These are phyloP conservation scores for Silene conica DNA, from an alignment of 148 eudicot species.

Conservation along the genomic window DNA sequence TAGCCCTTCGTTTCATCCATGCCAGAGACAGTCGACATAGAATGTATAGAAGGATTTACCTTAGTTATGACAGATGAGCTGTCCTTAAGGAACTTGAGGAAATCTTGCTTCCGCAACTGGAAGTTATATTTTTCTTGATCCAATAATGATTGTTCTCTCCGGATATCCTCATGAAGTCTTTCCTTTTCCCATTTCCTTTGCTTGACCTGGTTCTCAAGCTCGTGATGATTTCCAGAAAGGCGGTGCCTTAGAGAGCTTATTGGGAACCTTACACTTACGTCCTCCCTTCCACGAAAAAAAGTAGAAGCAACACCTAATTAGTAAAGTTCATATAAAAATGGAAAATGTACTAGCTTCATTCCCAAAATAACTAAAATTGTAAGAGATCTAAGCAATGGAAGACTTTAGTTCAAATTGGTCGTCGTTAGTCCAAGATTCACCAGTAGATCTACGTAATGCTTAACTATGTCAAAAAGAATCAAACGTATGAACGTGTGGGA, in stretches of 20 bases:
- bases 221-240: conserved; percentile 36
- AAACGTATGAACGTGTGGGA: too few species aligned
- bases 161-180: conserved; percentile 51
- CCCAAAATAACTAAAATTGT: not conserved
- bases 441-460: too few species aligned
- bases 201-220: conserved; percentile 53
- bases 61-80: conserved; percentile 46
- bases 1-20: not conserved
- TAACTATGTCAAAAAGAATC: too few species aligned
- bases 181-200: conserved; percentile 59
- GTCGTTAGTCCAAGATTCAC: too few species aligned
- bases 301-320: conserved; percentile 7
- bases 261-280: conserved; percentile 59
- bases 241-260: conserved; percentile 29
- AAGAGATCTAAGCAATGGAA: not conserved
- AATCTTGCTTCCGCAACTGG: conserved; percentile 56
- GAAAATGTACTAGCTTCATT: not conserved
- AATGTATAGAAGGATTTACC: conserved; percentile 34
- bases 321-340: not conserved
- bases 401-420: too few species aligned
- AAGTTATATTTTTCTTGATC: conserved; percentile 49
- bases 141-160: conserved; percentile 57
- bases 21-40: not conserved
- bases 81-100: conserved; percentile 46
- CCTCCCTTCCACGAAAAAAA: conserved; percentile 41